Base-by-base conservation (phyloP, 2,329 filamentous ascomycete genomes). In the Pseudodiploospora longispora region DNA sequence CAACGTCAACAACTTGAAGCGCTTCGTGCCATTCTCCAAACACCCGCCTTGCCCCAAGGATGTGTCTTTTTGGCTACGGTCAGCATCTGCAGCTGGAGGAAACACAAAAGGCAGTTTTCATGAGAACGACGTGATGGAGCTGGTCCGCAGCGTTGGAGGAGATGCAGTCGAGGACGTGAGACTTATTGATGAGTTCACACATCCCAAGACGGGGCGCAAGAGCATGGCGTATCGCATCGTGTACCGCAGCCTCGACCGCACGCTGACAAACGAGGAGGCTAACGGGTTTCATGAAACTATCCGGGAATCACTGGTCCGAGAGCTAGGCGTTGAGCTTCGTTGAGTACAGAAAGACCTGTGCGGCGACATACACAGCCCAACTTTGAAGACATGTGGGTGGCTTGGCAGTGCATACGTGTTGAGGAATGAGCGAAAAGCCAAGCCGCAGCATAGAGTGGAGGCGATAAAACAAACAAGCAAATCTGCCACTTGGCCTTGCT, bases 101-200 rank as follows among this genome's bases (percentile, higher is more conserved):
- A 72, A 67, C 42, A 57, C 64, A 56, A 46, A 70, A 63, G 55
- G 63, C 54, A 46, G 59, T 54, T 88, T 95, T 60, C 91, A 97
- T 63, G 90, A 94, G 62, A 97, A 97, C 66, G 93, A 98, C 64
- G 73, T 97, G 41, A 97, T 97, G 91, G 93, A 97, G 66, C 77
- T 96, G 45, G 86, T 96, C 12, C 82, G 93, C 52, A 82, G 82
- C 53, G 74, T 91, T 38, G 87, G 81, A 7, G 90, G 89, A 41
- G 86, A 95, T 61, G 66, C 82, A 27, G 88, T 93, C 32, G 93
- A 98, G 67, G 88, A 95, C 62, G 91, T 97, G 41, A 74, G 71
- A 49, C 72, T 94, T 29, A 80, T 87, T 42, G 93, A 97, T 65
- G 78, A 87, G 60, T 98, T 97, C 63, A 80, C 78, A 39, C 89